Base-by-base conservation (phyloP, 2,329 filamentous ascomycete species). In the Claviceps maximensis region DNA sequence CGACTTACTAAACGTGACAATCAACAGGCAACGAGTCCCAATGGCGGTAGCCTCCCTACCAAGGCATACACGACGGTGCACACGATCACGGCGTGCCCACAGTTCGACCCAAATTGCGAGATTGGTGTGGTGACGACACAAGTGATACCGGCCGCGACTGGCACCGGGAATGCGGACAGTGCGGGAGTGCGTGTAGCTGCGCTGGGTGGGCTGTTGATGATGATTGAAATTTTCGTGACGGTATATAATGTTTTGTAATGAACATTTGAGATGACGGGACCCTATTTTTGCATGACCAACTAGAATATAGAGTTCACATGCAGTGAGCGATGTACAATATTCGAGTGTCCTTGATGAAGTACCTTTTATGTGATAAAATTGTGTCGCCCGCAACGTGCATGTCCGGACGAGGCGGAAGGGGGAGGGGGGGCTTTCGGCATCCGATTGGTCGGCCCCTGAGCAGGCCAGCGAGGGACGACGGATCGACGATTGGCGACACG, bases 61-160 rank as follows among this genome's bases (percentile, higher is more conserved):
- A 21, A 47, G 13, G 52, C 56, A 5, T 56, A 58, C 50, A 63
- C 61, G 29, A 62, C 59, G 1, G 58, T 58, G 4, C 63, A 59
- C 42, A 63, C 61, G 9, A 45, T 63, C 38, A 62, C 61, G 4
- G 60, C 61, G 9, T 64, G 62, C 51, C 60, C 60, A 2, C 19
- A 47, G 5, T 59, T 61, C 49, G 58, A 62, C 41, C 25, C 19
- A 7, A 41, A 23, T 13, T 64, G 62, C 54, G 45, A 53, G 46
- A 57, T 57, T 2, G 61, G 60, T 25, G 47, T 53, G 27, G 56
- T 61, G 45, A 58, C 59, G 38, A 64, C 61, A 17, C 51, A 59
- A 50, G 60, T 57, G 2, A 19, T 57, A 27, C 45, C 56, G 17
- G 55, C 53, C 6, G 38, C 47, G 10, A 53, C 54, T 8, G 48